Conservation (phyloP, 805 yeast genomes). For the Saturnispora mendoncae region DNA sequence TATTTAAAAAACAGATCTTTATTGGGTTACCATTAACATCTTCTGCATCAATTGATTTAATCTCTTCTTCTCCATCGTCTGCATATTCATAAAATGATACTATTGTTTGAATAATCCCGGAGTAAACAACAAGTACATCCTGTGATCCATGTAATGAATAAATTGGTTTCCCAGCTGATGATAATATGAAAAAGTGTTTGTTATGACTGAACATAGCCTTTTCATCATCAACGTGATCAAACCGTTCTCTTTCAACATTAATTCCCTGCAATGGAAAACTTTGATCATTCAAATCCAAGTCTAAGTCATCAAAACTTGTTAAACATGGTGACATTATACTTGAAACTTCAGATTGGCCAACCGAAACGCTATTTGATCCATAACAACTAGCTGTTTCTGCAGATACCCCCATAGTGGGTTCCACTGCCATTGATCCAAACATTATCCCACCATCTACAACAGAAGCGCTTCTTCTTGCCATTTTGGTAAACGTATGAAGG, state of each 20-base stretch:
- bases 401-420: slow-evolving; percentile 10
- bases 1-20: slow-evolving; percentile 50
- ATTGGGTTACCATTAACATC: slow-evolving; percentile 26
- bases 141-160: slow-evolving; percentile 72
- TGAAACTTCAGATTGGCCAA: slow-evolving; percentile 9
- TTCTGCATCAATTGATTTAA: slow-evolving; percentile 46
- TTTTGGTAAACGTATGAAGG: background rate
- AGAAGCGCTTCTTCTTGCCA: slow-evolving; percentile 4
- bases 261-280: slow-evolving; percentile 12
- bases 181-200: slow-evolving; percentile 72
- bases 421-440: slow-evolving; percentile 9
- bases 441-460: slow-evolving; percentile 11
- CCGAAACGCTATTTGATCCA: background rate
- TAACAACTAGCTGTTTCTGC: slow-evolving; percentile 10
- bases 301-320: background rate
- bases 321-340: slow-evolving; percentile 3
- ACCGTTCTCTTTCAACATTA: slow-evolving; percentile 18
- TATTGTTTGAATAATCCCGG: slow-evolving; percentile 76
- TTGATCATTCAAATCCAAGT: background rate
- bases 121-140: slow-evolving; percentile 55
- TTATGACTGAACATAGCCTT: slow-evolving; percentile 28
- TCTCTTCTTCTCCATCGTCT: slow-evolving; percentile 25
- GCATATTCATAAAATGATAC: slow-evolving; percentile 55
- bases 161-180: slow-evolving; percentile 84
- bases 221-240: slow-evolving; percentile 24